Evolutionary conservation across 345 rosid species (phyloP), one percentile per base, ranked within the genome.

Genomic region (Eucalyptus cloeziana): DNA sequence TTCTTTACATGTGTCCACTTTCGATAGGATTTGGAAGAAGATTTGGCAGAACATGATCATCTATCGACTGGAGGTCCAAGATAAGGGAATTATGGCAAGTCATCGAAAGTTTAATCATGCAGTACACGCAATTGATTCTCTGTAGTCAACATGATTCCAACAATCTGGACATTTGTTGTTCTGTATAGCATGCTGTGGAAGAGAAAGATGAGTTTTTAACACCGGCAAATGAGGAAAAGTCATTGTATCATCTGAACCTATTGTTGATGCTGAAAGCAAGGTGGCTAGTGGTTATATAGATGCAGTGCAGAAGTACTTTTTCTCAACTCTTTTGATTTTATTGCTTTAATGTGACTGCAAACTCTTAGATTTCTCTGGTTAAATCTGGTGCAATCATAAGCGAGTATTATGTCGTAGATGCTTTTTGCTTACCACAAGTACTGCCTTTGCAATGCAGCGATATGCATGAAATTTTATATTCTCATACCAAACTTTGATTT

Each of bases 121-220:
- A 86, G 90, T 90, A 62, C 90, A 93, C 94, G 97, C 95, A 90
- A 88, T 88, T 64, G 10, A 60, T 87, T 27, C 69, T 33, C 22
- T 49, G 8, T 88, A 54, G 22, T 30, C 87, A 33, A 69, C 3
- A 40, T 69, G 37, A 85, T 89, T 87, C 25, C 25, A 85, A 76
- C 81, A 80, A 27, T 62, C 33, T 54, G 83, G 49, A 85, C 19
- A 51, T 89, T 83, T 88, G 87, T 13, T 37, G 56, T 91, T 71
- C 80, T 76, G 85, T 91, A 87, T 90, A 95, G 97, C 91, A 92
- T 88, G 91, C 80, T 51, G 90, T 56, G 45, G 92, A 91, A 64
- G 91, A 62, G 11, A 91, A 90, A 51, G 91, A 91, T 45, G 90
- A 92, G 58, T 49, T 92, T 89, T 90, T 87, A 49, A 91, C 94